Base-by-base conservation (phyloP, 345 rosid genomes). In the Cochlearia excelsa region DNA sequence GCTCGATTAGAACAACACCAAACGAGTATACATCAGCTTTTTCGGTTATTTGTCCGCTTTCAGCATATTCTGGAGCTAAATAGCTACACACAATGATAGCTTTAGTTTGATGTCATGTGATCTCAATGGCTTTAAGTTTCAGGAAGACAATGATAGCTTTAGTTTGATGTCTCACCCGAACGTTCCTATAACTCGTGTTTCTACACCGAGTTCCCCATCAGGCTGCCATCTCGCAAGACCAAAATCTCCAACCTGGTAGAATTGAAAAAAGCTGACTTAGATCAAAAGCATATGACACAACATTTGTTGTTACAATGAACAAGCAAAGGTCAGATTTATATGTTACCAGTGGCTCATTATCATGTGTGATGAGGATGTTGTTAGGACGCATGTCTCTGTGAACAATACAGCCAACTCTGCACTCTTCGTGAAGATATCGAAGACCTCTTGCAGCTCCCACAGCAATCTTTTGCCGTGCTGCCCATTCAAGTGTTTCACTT, bases 161-260 rank as follows among this genome's bases (percentile, higher is more conserved):
- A 30, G 23, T 34, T 16, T 61, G 38, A 51, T 67, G 40, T 71
- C 51, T 77, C 80, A 93, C 99, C 99, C 99, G 46, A 94, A 90
- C 30, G 99, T 94, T 74, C 99, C 97, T 42, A 94, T 94, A 33
- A 94, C 99, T 75, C 99, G 81, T 29, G 99, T 94, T 46, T 90
- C 95, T 55, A 85, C 96, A 41, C 96, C 97, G 8, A 77, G 78
- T 67, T 88, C 90, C n/a, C 96, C 99, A 78, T 94, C 95, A 65
- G 99, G 99, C 68, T 94, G 99, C 99, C 99, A 94, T 73, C 99
- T 82, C n/a, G 97, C 99, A 5, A 94, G 75, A 69, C 99, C 99
- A 76, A 94, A 90, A 78, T 94, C 99, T 42, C 99, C 99, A 65
- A 94, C 99, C 99, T 94, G 67, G 40, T 44, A 46, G 49, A 16